Percentiles rank a stretch among this genome's conserved stretches.
Conservation (phyloP, 2,329 filamentous ascomycete species). For the Aspergillus pseudonomiae region DNA sequence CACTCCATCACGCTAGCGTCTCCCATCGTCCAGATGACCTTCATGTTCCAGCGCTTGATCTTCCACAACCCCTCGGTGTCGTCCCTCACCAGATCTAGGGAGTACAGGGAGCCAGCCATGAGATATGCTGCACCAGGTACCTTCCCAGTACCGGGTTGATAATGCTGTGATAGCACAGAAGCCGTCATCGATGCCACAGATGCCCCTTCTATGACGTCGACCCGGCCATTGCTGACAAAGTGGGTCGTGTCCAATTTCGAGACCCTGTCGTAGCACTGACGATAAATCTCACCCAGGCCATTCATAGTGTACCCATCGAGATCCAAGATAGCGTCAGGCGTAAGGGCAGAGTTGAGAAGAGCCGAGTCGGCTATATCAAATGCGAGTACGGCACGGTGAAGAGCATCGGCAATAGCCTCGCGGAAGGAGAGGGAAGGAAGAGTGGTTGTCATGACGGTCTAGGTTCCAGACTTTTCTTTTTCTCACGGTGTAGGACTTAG, state of each 20-base stretch:
- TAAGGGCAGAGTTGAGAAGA: conserved; percentile 35
- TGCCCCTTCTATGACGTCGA: conserved; percentile 19
- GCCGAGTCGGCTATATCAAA: conserved; percentile 31
- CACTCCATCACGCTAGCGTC: conserved; percentile 12
- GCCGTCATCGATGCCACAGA: conserved; percentile 19
- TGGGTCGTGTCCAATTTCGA: conserved; percentile 34
- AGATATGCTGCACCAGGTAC: conserved; percentile 26
- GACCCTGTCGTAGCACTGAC: conserved; percentile 23
- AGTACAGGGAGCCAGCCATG: conserved; percentile 32
- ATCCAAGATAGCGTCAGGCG: conserved; percentile 20
- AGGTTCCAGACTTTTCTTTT: no score
- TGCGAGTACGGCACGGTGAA: conserved; percentile 32
- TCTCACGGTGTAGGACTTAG: no score
- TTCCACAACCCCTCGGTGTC: conserved; percentile 37
- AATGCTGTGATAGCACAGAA: conserved; percentile 25
- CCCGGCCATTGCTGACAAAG: conserved; percentile 27
- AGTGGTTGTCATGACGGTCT: no score
- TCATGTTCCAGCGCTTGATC: conserved; percentile 34
- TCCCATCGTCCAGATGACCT: conserved; percentile 34
- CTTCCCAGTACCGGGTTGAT: conserved; percentile 27
- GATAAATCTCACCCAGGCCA: conserved; percentile 24
- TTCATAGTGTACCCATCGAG: conserved; percentile 23
- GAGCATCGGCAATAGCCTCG: conserved; percentile 36
- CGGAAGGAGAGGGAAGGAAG: conserved; percentile 24
- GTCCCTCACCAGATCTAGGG: conserved; percentile 34